phyloP scores from a whole-genome alignment of 345 rosid genomes.

The Aurinia saxatilis region DNA sequence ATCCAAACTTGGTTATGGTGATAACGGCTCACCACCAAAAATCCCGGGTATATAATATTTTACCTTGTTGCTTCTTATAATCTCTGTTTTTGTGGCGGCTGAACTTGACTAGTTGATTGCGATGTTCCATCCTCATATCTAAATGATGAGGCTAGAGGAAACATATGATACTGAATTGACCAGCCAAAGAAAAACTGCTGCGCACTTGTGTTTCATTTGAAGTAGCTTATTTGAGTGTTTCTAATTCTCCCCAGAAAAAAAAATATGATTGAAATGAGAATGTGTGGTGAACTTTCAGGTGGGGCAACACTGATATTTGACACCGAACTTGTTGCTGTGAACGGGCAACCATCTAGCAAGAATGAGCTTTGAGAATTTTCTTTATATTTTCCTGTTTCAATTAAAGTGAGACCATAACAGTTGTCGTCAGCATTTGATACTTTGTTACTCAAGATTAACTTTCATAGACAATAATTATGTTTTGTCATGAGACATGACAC shows the following conservation, averaged over 20 bases:
- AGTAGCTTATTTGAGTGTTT: neutral
- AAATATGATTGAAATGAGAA: neutral
- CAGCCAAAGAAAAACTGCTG: neutral
- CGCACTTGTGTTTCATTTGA: no score
- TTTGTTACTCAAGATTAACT: neutral
- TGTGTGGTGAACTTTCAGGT: constrained; percentile 42
- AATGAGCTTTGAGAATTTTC: constrained; percentile 22
- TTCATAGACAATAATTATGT: neutral
- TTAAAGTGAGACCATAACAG: neutral
- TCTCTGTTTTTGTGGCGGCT: neutral
- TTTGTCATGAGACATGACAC: neutral
- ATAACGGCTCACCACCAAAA: constrained; percentile 85
- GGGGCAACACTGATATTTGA: constrained; percentile 88
- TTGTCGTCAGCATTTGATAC: neutral
- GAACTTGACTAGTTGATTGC: neutral
- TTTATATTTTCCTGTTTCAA: neutral
- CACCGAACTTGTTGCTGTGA: constrained; percentile 85
- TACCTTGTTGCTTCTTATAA: neutral
- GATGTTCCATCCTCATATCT: neutral
- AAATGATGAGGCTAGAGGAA: neutral
- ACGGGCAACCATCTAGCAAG: constrained; percentile 45
- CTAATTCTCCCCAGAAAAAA: neutral
- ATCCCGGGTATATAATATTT: constrained; percentile 76
- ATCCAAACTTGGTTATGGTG: constrained; percentile 88
- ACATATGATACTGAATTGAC: neutral